Percentiles rank a stretch among this genome's conserved stretches.
Evolutionary conservation across 352 stramenopile species (phyloP).

Genomic region (Hyaloperonospora arabidopsidis): DNA sequence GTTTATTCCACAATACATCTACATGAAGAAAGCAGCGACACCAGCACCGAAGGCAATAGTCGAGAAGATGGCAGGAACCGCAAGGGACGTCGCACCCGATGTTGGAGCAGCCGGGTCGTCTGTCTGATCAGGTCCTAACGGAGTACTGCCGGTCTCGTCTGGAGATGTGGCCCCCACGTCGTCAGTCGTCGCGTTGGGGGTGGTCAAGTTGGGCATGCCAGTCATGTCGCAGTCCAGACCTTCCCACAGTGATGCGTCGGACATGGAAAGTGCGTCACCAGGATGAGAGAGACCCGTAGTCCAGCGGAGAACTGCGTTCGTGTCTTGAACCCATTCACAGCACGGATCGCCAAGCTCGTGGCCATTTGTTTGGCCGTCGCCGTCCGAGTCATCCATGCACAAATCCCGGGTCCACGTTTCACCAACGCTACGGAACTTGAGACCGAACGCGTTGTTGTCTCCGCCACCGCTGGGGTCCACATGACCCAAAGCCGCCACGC

Average conservation of each 20-base stretch:
- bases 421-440: constrained; percentile 5
- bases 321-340: constrained; percentile 47
- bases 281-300: constrained; percentile 28
- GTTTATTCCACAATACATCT: too few relatives aligned
- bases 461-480: constrained; percentile 23
- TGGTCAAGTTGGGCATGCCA: too few relatives aligned
- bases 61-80: too few relatives aligned
- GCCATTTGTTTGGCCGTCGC: constrained; percentile 76
- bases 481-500: constrained; percentile 34
- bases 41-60: too few relatives aligned
- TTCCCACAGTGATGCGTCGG: constrained; percentile 29
- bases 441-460: constrained; percentile 25
- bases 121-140: too few relatives aligned
- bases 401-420: constrained; percentile 33
- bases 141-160: too few relatives aligned
- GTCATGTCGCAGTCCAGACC: constrained; percentile 16
- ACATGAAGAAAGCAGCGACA: too few relatives aligned
- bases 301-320: constrained; percentile 22
- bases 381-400: constrained; percentile 72
- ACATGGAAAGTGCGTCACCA: constrained; percentile 21
- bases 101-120: too few relatives aligned
- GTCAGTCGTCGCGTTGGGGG: too few relatives aligned
- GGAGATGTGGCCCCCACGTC: too few relatives aligned
- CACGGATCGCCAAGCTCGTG: constrained; percentile 79
- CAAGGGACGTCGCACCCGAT: too few relatives aligned